A percentile compares a stretch with the other conserved stretches of the same genome.
phyloP scores from a whole-genome alignment of 306 rosid genomes.

The Corylus avellana region DNA sequence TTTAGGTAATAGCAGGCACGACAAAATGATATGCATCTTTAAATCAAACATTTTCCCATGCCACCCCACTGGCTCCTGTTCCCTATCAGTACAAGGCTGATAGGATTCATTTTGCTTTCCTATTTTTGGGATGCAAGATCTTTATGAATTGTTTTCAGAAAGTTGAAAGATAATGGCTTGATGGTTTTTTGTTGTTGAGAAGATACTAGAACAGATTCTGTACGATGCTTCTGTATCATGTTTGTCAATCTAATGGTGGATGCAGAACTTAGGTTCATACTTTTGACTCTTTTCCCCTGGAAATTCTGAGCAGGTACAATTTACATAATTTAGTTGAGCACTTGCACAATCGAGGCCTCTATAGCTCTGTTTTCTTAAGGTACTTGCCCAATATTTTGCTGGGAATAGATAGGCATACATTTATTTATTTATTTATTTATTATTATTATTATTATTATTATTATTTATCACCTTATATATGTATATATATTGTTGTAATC shows the following conservation, averaged over 20 bases:
- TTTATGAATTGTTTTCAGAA: not conserved
- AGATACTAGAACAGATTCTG: conserved; percentile 5
- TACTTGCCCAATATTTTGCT: conserved; percentile 34
- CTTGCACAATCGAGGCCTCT: conserved; percentile 79
- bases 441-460: not conserved
- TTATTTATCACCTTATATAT: not conserved
- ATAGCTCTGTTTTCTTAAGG: conserved; percentile 86
- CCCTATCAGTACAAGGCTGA: not conserved
- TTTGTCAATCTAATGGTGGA: conserved; percentile 23
- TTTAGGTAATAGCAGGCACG: not conserved
- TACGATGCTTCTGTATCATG: conserved; percentile 19
- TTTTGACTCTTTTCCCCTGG: conserved; percentile 23
- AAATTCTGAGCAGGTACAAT: conserved; percentile 67
- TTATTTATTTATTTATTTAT: not conserved
- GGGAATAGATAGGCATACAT: not conserved
- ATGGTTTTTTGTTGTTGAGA: conserved; percentile 18
- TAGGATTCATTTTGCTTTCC: not conserved
- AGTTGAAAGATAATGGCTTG: not conserved
- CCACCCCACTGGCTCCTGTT: not conserved
- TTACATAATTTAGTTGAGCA: conserved; percentile 71
- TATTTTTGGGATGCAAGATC: not conserved
- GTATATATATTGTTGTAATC: not conserved
- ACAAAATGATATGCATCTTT: not conserved
- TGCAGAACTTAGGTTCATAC: conserved; percentile 25
- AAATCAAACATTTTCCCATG: not conserved